These are phyloP conservation scores for Schwanniomyces etchellsii DNA, from an alignment of 1,139 yeast genomes.

Conservation along the genomic window DNA sequence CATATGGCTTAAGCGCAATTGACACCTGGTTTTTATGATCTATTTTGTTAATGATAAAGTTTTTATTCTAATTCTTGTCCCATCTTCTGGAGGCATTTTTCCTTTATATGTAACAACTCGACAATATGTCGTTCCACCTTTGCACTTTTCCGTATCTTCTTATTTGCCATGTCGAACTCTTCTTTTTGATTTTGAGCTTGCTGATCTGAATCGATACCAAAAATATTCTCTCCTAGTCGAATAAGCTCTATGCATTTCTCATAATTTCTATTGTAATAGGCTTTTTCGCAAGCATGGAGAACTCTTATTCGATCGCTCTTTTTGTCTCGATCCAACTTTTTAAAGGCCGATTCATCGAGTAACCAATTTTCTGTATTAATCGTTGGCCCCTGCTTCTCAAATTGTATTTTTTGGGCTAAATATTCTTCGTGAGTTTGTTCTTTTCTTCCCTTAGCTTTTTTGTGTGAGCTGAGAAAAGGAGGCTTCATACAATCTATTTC, in stretches of 20 bases:
- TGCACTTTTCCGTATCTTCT: constrained; percentile 24
- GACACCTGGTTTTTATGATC: background rate
- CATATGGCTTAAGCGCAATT: constrained; percentile 34
- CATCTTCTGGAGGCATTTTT: constrained; percentile 24
- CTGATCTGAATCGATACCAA: constrained; percentile 27
- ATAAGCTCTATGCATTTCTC: constrained; percentile 33
- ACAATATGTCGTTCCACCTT: constrained; percentile 40
- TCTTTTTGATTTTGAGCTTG: constrained; percentile 12
- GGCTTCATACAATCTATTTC: too few relatives aligned
- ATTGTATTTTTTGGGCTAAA: constrained; percentile 37
- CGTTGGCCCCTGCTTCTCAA: constrained; percentile 45
- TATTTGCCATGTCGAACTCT: constrained; percentile 19
- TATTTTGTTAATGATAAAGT: background rate
- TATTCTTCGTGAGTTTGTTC: constrained; percentile 56
- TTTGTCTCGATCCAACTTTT: constrained; percentile 16
- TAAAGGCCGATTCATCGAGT: constrained; percentile 15
- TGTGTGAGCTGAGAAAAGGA: too few relatives aligned
- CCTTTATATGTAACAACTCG: constrained; percentile 40
- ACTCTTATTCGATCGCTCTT: constrained; percentile 32
- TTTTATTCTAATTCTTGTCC: background rate
- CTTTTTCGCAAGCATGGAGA: constrained; percentile 42
- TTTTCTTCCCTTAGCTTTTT: constrained; percentile 31
- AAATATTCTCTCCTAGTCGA: constrained; percentile 21
- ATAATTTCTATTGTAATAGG: constrained; percentile 45
- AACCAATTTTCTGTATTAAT: constrained; percentile 46